These are phyloP conservation scores for Neoscytalidium dimidiatum DNA, from an alignment of 2,329 filamentous ascomycete species.

Conservation along the genomic window DNA sequence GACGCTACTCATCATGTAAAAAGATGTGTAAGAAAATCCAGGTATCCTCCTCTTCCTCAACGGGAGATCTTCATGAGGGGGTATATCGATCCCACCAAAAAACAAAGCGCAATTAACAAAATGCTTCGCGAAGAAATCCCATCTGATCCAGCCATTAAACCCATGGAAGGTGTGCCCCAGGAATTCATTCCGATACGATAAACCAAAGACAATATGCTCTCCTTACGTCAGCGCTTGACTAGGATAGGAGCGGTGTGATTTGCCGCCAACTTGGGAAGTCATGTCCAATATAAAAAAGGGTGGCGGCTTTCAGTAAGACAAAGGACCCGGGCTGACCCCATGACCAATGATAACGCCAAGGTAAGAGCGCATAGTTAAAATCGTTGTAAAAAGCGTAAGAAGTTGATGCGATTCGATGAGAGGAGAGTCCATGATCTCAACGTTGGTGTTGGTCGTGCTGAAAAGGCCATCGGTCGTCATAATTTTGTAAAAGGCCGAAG, in stretches of 20 bases:
- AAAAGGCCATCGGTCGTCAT: neutral
- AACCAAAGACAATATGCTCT: constrained; percentile 4
- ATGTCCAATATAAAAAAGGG: constrained; percentile 11
- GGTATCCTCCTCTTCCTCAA: neutral
- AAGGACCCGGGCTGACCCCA: neutral
- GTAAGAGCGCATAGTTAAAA: neutral
- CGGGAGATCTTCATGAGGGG: neutral
- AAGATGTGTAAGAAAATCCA: neutral
- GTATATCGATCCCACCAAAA: constrained; percentile 8
- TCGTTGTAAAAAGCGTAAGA: neutral
- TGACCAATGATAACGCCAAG: constrained; percentile 15
- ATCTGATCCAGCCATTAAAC: neutral
- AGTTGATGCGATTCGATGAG: neutral
- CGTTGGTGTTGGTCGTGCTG: neutral
- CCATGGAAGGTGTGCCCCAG: neutral
- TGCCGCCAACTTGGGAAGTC: neutral
- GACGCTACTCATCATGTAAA: neutral
- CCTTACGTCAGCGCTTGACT: constrained; percentile 8
- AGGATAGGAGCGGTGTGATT: neutral
- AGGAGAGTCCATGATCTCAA: neutral
- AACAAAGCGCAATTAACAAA: neutral
- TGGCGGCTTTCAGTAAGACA: neutral
- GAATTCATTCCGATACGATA: constrained; percentile 4
- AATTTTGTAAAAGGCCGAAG: neutral
- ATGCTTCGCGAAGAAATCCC: neutral